A percentile compares a stretch with the other conserved stretches of the same genome.
phyloP scores from a whole-genome alignment of 768 basidiomycete species.

The Pulveroboletus ravenelii region DNA sequence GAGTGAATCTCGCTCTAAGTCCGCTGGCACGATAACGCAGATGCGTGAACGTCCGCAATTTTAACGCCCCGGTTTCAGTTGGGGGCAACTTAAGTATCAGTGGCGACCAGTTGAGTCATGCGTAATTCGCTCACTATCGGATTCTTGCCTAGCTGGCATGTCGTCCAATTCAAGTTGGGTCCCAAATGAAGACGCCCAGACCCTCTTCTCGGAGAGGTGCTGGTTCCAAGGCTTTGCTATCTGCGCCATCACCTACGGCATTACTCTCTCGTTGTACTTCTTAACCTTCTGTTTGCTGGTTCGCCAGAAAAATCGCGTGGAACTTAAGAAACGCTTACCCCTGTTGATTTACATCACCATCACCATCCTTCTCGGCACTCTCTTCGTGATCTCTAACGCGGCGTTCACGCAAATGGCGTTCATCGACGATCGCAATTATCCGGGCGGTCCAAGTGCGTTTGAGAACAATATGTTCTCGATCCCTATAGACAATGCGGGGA shows the following conservation, averaged over 20 bases:
- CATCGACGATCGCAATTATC: slow-evolving; percentile 30
- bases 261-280: slow-evolving; percentile 2
- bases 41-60: no score
- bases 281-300: slow-evolving; percentile 7
- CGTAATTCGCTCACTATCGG: no score
- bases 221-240: slow-evolving; percentile 18
- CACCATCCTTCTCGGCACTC: slow-evolving; percentile 10
- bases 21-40: no score
- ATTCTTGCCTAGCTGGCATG: no score
- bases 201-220: slow-evolving; percentile 14
- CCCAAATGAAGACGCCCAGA: slow-evolving; percentile 7
- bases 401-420: slow-evolving; percentile 26
- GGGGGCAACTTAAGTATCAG: no score
- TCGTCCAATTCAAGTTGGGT: slow-evolving; percentile 14
- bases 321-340: slow-evolving; percentile 1
- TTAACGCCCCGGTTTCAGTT: no score
- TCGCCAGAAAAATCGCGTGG: neutral
- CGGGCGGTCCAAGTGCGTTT: slow-evolving; percentile 29
- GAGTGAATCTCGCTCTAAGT: no score
- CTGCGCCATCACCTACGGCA: slow-evolving; percentile 7
- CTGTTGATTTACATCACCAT: slow-evolving; percentile 6
- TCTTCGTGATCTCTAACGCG: slow-evolving; percentile 13
- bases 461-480: slow-evolving; percentile 17
- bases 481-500: slow-evolving; percentile 14
- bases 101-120: no score